Evolutionary conservation across 495 filamentous ascomycete species (phyloP), one percentile per base, ranked within the genome.

Genomic region (Letharia lupina): DNA sequence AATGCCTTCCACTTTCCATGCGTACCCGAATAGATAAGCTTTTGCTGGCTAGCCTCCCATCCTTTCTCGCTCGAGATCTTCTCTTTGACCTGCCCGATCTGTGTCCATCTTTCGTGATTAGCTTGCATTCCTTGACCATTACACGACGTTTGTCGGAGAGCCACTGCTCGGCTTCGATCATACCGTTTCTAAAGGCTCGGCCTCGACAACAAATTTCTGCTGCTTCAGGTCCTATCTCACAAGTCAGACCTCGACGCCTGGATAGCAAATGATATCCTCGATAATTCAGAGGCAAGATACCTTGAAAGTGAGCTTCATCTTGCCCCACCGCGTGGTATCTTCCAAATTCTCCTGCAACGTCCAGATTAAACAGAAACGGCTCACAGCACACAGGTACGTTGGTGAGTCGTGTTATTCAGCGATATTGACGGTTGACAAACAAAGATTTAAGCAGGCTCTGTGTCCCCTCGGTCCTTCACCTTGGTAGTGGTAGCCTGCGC

Each of bases 21-120:
- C 85, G 70, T 84, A 96, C 93, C 94, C 54, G 93, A 96, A 75
- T 97, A 98, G 77, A 98, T 98, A 71, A 98, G 86, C 80, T 97
- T 97, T 78, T 93, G 87, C 64, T 83, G 81, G 71, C 90, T 85
- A 37, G 89, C 81, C 54, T 96, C 93, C 89, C 92, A 97, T 74
- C 91, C 91, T 75, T 95, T 95, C 76, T 95, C 91, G 64, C 84
- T 81, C 52, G 84, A 80, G 66, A 98, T 93, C 80, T 93, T 96
- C 72, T 87, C 84, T 82, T 98, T 98, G 71, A 98, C 82, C 67
- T 90, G 78, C 64, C 86, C 86, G 71, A 98, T 88, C 93, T 97
- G 73, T 68, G 47, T 44, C 62, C 58, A 61, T 67, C 23, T 75
- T 60, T 76, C 71, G 67, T 39, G 47, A 62, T 78, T 59, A 79